Percentiles rank a stretch among this genome's conserved stretches.
phyloP scores from a whole-genome alignment of 108 stramenopile species.

The Heterococcus sp. region DNA sequence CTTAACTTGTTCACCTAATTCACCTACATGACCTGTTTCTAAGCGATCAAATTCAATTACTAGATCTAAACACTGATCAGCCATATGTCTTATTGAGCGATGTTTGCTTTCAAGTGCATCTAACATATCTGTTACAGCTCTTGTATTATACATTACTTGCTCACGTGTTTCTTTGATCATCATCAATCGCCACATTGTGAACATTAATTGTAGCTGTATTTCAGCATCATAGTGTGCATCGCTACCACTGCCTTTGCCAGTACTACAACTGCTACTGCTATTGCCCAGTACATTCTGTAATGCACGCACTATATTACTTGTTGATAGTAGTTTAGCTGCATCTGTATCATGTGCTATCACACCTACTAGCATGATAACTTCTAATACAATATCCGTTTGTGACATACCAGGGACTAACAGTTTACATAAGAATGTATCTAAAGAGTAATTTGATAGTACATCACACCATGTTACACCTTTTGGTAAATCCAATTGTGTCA shows the following conservation, averaged over 20 bases:
- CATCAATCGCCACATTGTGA: conserved; percentile 44
- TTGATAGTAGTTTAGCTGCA: conserved; percentile 24
- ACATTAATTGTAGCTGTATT: conserved; percentile 57
- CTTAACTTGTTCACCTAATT: neutral
- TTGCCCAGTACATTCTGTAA: no score
- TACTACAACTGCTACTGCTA: conserved; percentile 1
- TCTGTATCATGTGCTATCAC: conserved; percentile 41
- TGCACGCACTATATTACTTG: conserved; percentile 19
- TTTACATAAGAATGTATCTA: conserved; percentile 55
- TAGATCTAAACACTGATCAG: conserved; percentile 40
- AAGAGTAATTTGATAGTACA: conserved; percentile 47
- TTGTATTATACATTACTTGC: conserved; percentile 18
- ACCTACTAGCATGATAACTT: conserved; percentile 46
- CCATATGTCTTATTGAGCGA: conserved; percentile 22
- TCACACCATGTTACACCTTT: conserved; percentile 40
- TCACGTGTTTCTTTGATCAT: conserved; percentile 28
- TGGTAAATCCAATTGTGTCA: conserved; percentile 61
- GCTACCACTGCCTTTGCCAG: conserved; percentile 54
- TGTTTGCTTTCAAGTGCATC: conserved; percentile 17
- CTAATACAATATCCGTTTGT: conserved; percentile 60
- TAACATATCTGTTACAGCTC: conserved; percentile 20
- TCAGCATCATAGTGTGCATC: conserved; percentile 55
- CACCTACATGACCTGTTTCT: neutral
- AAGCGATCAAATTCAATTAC: conserved; percentile 49
- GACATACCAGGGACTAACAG: conserved; percentile 62